Evolutionary conservation across 164 flowering plant genomes (phyloP).

Genomic region (Chimonanthus praecox): DNA sequence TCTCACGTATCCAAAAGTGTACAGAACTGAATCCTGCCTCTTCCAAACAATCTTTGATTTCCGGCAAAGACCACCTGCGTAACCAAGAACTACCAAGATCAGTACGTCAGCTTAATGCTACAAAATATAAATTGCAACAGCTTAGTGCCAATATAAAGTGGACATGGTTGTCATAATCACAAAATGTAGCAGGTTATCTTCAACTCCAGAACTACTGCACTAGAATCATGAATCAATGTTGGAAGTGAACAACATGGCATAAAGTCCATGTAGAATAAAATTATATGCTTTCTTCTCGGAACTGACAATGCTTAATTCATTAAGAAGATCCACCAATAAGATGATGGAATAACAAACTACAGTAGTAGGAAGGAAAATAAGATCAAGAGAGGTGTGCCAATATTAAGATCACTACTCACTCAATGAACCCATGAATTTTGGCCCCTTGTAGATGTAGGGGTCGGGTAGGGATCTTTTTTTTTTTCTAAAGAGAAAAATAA

Average conservation of each 20-base stretch:
- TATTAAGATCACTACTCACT: too few relatives aligned
- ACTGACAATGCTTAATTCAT: too few relatives aligned
- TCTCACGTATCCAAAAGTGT: slow-evolving; percentile 80
- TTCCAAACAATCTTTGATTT: slow-evolving; percentile 83
- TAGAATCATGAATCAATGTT: not conserved
- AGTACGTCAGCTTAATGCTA: not conserved
- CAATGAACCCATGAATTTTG: too few relatives aligned
- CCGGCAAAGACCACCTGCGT: slow-evolving; percentile 89
- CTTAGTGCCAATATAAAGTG: not conserved
- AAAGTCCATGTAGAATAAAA: not conserved
- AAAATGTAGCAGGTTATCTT: not conserved
- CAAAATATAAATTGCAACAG: not conserved
- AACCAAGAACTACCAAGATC: not conserved
- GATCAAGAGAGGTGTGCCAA: too few relatives aligned
- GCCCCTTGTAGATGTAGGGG: too few relatives aligned
- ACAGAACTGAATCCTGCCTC: slow-evolving; percentile 81
- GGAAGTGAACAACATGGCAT: not conserved
- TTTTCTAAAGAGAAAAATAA: too few relatives aligned
- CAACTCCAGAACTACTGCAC: not conserved
- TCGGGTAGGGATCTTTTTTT: too few relatives aligned
- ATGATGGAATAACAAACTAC: too few relatives aligned
- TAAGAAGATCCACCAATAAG: too few relatives aligned
- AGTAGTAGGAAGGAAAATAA: too few relatives aligned
- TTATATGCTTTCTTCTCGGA: too few relatives aligned
- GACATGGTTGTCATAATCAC: not conserved